Conservation (phyloP, 257 asterid genomes). For the Penstemon davidsonii region DNA sequence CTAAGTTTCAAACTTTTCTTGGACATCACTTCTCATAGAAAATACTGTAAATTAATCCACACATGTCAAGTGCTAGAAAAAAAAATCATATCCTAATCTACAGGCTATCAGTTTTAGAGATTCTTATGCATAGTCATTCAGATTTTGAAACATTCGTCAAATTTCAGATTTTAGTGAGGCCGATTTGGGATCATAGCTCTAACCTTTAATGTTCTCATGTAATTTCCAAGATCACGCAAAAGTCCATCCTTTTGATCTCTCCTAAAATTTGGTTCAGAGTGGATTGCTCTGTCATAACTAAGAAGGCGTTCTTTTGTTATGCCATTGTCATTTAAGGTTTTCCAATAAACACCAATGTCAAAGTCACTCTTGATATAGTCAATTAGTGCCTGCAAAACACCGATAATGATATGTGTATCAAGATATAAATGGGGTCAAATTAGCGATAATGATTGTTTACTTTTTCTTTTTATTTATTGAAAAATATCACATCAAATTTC, state of each 20-base stretch:
- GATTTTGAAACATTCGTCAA: conserved; percentile 9
- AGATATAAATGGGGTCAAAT: not conserved
- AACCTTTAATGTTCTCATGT: conserved; percentile 95
- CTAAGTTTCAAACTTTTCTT: not conserved
- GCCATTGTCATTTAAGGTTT: conserved; percentile 88
- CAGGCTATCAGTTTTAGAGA: conserved; percentile 12
- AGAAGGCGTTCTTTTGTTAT: conserved; percentile 97
- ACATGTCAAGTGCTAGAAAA: conserved; percentile 5
- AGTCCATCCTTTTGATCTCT: conserved; percentile 85
- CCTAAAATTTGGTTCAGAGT: conserved; percentile 78
- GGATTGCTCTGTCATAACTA: conserved; percentile 97
- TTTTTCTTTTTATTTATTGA: no score
- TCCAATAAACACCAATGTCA: conserved; percentile 86
- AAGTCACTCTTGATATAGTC: conserved; percentile 82
- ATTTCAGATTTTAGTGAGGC: conserved; percentile 19
- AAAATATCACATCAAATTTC: conserved; percentile 17
- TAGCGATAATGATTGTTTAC: conserved; percentile 12
- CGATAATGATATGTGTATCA: conserved; percentile 1
- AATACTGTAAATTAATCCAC: not conserved
- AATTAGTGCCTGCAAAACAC: conserved; percentile 70
- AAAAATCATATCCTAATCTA: not conserved
- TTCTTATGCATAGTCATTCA: conserved; percentile 14
- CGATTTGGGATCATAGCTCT: conserved; percentile 16
- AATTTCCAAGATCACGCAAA: conserved; percentile 88
- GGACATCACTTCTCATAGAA: not conserved